Conservation (phyloP, 176 grass and related monocot genomes). For the Oryza officinalis region DNA sequence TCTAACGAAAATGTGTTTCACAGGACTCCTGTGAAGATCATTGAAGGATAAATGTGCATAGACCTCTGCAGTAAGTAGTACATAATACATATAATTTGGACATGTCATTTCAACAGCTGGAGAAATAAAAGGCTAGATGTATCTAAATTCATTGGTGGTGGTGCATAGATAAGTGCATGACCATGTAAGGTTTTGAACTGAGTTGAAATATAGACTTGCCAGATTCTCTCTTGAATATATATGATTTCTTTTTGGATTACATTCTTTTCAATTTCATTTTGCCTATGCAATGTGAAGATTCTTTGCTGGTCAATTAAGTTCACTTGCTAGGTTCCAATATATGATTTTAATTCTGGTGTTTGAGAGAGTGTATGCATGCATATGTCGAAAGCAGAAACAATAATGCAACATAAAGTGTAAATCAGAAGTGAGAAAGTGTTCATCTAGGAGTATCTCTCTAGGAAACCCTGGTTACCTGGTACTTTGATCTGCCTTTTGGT, state of each 20-base stretch:
- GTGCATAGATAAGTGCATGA: not conserved
- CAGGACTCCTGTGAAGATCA: slow-evolving; percentile 81
- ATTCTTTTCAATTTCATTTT: not conserved
- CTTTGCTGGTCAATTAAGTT: not conserved
- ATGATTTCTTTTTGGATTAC: not conserved
- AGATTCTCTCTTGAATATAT: not conserved
- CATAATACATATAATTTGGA: slow-evolving; percentile 29
- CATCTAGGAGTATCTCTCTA: slow-evolving; percentile 1
- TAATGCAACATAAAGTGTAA: not conserved
- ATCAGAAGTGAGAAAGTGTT: not conserved
- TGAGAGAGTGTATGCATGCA: not conserved
- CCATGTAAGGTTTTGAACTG: slow-evolving; percentile 34
- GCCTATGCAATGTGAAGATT: not conserved
- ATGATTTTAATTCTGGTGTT: not conserved
- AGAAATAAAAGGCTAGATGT: slow-evolving; percentile 19
- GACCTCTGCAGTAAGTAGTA: slow-evolving; percentile 22
- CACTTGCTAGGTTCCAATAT: not conserved
- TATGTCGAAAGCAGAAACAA: not conserved
- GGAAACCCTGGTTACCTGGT: not conserved
- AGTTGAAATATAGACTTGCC: slow-evolving; percentile 16
- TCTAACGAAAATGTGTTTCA: slow-evolving; percentile 9
- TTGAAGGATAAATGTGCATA: slow-evolving; percentile 79
- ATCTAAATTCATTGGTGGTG: not conserved
- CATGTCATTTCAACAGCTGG: not conserved
- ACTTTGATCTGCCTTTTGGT: not conserved